Conservation (phyloP, 352 stramenopile genomes). For the Lagenidium giganteum region DNA sequence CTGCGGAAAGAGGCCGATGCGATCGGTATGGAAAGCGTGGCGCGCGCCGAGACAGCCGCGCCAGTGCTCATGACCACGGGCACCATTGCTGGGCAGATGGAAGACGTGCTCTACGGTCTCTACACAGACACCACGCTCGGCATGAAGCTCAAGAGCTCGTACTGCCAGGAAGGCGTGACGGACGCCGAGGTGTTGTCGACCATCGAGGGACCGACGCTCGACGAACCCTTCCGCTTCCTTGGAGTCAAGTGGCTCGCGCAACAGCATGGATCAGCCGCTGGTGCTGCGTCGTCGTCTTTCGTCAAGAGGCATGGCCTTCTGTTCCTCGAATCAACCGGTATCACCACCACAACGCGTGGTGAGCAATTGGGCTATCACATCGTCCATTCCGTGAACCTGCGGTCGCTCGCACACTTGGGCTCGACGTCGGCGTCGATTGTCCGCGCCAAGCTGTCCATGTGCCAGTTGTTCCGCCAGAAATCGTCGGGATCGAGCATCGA, state of each 20-base stretch:
- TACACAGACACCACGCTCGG: conserved; percentile 35
- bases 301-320: conserved; percentile 46
- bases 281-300: conserved; percentile 19
- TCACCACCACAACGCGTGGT: conserved; percentile 23
- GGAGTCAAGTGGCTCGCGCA: conserved; percentile 52
- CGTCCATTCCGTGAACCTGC: conserved; percentile 58
- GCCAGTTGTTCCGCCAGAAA: conserved; percentile 42
- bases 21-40: not conserved
- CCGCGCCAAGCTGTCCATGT: conserved; percentile 34
- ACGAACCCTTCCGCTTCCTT: conserved; percentile 51
- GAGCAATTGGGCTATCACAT: conserved; percentile 52
- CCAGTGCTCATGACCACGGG: conserved; percentile 43
- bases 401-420: conserved; percentile 33
- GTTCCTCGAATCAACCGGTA: conserved; percentile 48
- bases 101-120: conserved; percentile 62
- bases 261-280: conserved; percentile 22
- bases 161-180: conserved; percentile 28
- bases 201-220: conserved; percentile 25
- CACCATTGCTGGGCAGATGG: conserved; percentile 34
- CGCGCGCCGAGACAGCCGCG: conserved; percentile 5
- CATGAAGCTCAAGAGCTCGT: conserved; percentile 61
- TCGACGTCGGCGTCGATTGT: conserved; percentile 29
- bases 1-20: conserved; percentile 20
- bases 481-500: conserved; percentile 28
- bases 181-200: conserved; percentile 38